Percentiles rank a stretch among this genome's conserved stretches.
These are phyloP conservation scores for Salix suchowensis DNA, from an alignment of 345 rosid genomes.

Conservation along the genomic window DNA sequence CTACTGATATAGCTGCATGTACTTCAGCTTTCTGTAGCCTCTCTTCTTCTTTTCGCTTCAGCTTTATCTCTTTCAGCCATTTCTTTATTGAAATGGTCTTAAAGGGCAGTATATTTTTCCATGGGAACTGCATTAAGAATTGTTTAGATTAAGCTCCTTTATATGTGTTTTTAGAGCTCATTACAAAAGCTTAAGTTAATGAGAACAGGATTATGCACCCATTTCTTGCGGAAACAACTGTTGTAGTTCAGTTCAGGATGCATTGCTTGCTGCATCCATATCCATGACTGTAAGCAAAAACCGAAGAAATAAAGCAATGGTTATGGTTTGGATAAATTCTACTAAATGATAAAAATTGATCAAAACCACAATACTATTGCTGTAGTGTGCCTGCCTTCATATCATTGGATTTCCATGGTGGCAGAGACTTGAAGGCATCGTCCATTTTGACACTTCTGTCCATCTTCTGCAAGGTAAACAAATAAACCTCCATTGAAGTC, in stretches of 20 bases:
- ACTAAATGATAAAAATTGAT: background rate
- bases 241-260: slow-evolving; percentile 87
- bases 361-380: too few relatives aligned
- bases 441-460: slow-evolving; percentile 55
- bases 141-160: background rate
- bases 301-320: background rate
- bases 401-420: slow-evolving; percentile 87
- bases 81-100: slow-evolving; percentile 58
- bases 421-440: slow-evolving; percentile 57
- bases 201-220: slow-evolving; percentile 35
- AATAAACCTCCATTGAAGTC: background rate
- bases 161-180: too few relatives aligned
- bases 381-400: slow-evolving; percentile 51
- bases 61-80: slow-evolving; percentile 77
- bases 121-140: slow-evolving; percentile 44
- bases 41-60: slow-evolving; percentile 70
- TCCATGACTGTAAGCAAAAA: slow-evolving; percentile 68
- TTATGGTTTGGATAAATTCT: background rate
- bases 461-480: slow-evolving; percentile 37
- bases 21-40: slow-evolving; percentile 78
- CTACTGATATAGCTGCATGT: slow-evolving; percentile 85
- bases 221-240: slow-evolving; percentile 73
- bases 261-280: slow-evolving; percentile 99
- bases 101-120: slow-evolving; percentile 53
- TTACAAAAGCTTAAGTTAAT: background rate